phyloP scores from a whole-genome alignment of 2,329 filamentous ascomycete genomes.

The Xylaria digitata region DNA sequence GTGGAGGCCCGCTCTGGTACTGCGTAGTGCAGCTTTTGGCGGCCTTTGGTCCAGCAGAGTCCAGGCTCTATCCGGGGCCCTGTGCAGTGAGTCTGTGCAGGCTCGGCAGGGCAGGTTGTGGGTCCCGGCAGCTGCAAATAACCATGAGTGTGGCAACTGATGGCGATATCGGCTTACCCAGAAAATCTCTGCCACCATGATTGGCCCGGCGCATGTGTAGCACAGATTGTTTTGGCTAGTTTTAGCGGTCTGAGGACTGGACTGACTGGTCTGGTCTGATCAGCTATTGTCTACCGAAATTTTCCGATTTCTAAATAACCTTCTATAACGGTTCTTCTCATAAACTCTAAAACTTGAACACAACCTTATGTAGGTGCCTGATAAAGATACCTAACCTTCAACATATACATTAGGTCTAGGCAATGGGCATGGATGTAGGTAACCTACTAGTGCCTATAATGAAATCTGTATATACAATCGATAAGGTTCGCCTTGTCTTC shows the following conservation, averaged over 20 bases:
- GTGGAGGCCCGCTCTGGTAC: not conserved
- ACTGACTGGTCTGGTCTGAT: not conserved
- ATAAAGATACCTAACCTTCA: too few species aligned
- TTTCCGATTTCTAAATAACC: not conserved
- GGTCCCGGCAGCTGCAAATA: slow-evolving; percentile 7
- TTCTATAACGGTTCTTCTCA: too few species aligned
- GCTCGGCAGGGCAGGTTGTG: slow-evolving; percentile 7
- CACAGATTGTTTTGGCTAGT: not conserved
- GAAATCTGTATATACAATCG: too few species aligned
- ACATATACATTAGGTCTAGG: too few species aligned
- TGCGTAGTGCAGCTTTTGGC: slow-evolving; percentile 3
- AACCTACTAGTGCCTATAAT: too few species aligned
- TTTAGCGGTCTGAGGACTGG: slow-evolving; percentile 12
- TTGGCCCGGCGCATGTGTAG: slow-evolving; percentile 22
- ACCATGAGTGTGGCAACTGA: slow-evolving; percentile 13
- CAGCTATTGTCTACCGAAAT: not conserved
- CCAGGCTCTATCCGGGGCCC: not conserved
- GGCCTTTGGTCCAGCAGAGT: slow-evolving; percentile 8
- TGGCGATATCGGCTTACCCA: slow-evolving; percentile 33
- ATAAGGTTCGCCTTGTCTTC: not conserved
- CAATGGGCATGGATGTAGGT: too few species aligned
- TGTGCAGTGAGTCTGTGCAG: not conserved
- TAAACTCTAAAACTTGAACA: too few species aligned
- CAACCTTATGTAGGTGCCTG: too few species aligned
- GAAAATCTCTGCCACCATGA: slow-evolving; percentile 29